Evolutionary conservation across 306 rosid species (phyloP).

Genomic region (Urtica urens): DNA sequence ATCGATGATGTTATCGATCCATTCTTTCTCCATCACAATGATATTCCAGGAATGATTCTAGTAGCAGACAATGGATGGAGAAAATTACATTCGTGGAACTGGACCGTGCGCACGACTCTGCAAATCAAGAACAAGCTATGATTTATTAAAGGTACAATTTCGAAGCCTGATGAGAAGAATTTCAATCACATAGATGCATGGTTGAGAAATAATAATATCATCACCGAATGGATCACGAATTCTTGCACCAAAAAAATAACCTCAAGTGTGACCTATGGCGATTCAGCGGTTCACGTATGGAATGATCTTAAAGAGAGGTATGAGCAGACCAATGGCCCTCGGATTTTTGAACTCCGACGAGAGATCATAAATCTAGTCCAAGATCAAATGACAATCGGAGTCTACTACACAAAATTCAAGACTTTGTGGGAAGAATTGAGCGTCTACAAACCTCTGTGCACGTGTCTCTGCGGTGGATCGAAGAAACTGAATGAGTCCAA

Average conservation of each 20-base stretch:
- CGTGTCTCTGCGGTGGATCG: not conserved
- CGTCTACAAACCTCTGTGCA: not conserved
- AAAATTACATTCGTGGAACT: no score
- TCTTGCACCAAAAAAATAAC: not conserved
- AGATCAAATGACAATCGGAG: not conserved
- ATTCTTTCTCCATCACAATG: no score
- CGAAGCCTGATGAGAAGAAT: not conserved
- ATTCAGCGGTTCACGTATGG: not conserved
- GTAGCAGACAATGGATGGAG: no score
- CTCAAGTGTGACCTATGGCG: not conserved
- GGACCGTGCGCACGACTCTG: no score
- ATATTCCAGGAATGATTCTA: no score
- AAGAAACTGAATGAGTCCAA: not conserved
- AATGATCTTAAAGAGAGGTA: not conserved
- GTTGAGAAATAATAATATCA: not conserved
- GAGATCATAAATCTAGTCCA: not conserved
- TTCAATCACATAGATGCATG: not conserved
- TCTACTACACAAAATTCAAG: not conserved
- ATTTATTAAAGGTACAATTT: not conserved
- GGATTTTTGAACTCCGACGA: not conserved
- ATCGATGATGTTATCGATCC: no score
- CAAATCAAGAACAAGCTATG: not conserved
- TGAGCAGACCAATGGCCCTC: not conserved
- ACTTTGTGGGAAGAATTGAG: not conserved
- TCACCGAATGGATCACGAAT: not conserved